These are phyloP conservation scores for Dimargaris cristalligena DNA, from an alignment of 192 early-diverging fungal species.

Conservation along the genomic window DNA sequence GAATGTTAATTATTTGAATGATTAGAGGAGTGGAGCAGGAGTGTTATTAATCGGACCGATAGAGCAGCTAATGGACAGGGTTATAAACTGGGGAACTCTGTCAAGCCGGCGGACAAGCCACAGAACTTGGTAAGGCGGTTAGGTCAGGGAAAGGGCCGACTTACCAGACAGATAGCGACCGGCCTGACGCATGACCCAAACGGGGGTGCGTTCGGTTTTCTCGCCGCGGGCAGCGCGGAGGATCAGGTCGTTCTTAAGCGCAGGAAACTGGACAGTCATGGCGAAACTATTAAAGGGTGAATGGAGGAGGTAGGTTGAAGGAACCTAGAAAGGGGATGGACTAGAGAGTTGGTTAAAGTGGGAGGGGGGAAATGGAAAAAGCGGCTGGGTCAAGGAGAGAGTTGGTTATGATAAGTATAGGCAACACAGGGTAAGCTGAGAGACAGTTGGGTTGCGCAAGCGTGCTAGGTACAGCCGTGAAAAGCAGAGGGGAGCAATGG, in stretches of 20 bases:
- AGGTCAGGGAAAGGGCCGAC: not conserved
- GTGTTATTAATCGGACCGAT: too few relatives aligned
- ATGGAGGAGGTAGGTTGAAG: not conserved
- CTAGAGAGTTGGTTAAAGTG: not conserved
- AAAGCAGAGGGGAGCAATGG: too few relatives aligned
- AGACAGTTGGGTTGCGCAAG: not conserved
- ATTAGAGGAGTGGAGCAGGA: too few relatives aligned
- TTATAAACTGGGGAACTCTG: too few relatives aligned
- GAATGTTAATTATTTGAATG: too few relatives aligned
- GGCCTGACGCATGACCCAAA: slow-evolving; percentile 99
- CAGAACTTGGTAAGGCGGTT: not conserved
- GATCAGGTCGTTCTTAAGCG: slow-evolving; percentile 81
- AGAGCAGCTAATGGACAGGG: too few relatives aligned
- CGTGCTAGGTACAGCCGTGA: not conserved
- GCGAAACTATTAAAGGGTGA: too few relatives aligned
- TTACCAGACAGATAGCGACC: slow-evolving; percentile 88
- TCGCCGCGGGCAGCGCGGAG: slow-evolving; percentile 70
- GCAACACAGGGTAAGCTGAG: not conserved
- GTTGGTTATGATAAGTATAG: too few relatives aligned
- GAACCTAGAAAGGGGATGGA: not conserved
- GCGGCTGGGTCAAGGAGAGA: too few relatives aligned
- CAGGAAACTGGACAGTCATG: slow-evolving; percentile 42
- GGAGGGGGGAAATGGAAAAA: not conserved
- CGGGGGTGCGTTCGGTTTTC: slow-evolving; percentile 54
- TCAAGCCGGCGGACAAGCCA: too few relatives aligned